Percentiles rank a stretch among this genome's conserved stretches.
phyloP scores from a whole-genome alignment of 2,329 filamentous ascomycete species.

The Ceratocystis colombiana region DNA sequence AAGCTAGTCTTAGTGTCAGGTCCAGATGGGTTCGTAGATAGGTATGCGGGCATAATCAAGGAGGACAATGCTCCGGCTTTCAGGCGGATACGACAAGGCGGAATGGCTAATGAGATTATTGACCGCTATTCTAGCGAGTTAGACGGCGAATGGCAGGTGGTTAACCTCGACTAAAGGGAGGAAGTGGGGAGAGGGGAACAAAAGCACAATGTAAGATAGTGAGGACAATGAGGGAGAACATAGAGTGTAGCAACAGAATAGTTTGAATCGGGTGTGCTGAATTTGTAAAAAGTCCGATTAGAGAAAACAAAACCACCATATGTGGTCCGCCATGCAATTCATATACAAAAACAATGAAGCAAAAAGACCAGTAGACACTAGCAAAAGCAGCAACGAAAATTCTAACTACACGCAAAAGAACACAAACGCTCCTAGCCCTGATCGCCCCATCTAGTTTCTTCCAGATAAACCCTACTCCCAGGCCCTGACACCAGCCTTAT shows the following conservation, averaged over 20 bases:
- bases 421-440: too few species aligned
- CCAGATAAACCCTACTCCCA: neutral
- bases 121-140: conserved; percentile 17
- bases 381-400: conserved; percentile 11
- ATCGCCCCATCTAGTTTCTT: too few species aligned
- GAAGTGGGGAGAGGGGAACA: neutral
- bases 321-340: neutral
- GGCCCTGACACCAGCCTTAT: conserved; percentile 32
- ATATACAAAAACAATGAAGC: conserved; percentile 15
- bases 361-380: conserved; percentile 1
- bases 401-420: neutral
- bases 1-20: conserved; percentile 77
- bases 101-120: conserved; percentile 23
- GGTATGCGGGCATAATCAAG: conserved; percentile 54
- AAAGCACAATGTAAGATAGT: conserved; percentile 11
- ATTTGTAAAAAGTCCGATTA: conserved; percentile 2
- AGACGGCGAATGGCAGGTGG: conserved; percentile 23
- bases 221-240: too few species aligned
- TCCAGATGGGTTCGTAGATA: conserved; percentile 76
- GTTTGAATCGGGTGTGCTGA: too few species aligned
- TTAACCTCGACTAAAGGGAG: conserved; percentile 21
- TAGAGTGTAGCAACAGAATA: too few species aligned
- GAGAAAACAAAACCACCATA: neutral
- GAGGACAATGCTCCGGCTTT: conserved; percentile 24
- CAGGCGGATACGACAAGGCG: conserved; percentile 22